phyloP scores from a whole-genome alignment of 495 filamentous ascomycete genomes.

The Daldinia concentrica region DNA sequence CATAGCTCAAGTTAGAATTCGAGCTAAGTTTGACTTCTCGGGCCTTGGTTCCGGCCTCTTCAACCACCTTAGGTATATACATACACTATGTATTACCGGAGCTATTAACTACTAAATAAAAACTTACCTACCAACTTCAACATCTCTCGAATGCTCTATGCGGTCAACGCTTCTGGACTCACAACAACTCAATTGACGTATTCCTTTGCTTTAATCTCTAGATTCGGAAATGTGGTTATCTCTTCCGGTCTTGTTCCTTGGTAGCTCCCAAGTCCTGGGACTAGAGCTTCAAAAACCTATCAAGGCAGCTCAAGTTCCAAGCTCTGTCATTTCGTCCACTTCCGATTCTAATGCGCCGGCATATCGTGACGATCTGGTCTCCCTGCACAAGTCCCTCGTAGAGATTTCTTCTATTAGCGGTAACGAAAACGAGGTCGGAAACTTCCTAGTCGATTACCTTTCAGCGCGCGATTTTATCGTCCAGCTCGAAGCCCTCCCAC shows the following conservation, averaged over 20 bases:
- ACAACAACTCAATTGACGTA: neutral
- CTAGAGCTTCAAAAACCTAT: slow-evolving; percentile 25
- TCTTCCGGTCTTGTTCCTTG: slow-evolving; percentile 22
- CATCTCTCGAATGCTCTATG: neutral
- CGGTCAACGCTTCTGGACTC: neutral
- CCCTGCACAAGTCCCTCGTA: slow-evolving; percentile 79
- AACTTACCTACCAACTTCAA: neutral
- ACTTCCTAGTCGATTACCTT: slow-evolving; percentile 76
- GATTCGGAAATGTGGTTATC: slow-evolving; percentile 26
- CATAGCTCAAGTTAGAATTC: neutral
- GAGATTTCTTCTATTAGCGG: slow-evolving; percentile 78
- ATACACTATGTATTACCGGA: too few species aligned
- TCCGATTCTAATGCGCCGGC: slow-evolving; percentile 33
- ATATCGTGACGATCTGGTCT: slow-evolving; percentile 66
- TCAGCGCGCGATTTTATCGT: slow-evolving; percentile 51
- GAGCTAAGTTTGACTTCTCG: neutral
- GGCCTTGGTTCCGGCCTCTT: neutral
- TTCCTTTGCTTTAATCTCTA: neutral
- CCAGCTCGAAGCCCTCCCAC: slow-evolving; percentile 72
- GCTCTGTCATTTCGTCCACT: neutral
- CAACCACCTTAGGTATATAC: neutral
- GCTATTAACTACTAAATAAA: neutral
- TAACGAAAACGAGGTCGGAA: slow-evolving; percentile 73
- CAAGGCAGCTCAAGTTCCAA: slow-evolving; percentile 4
- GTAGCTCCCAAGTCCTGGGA: slow-evolving; percentile 26